Evolutionary conservation across 2,329 filamentous ascomycete species (phyloP).

Genomic region (Arthrinium puccinioides): DNA sequence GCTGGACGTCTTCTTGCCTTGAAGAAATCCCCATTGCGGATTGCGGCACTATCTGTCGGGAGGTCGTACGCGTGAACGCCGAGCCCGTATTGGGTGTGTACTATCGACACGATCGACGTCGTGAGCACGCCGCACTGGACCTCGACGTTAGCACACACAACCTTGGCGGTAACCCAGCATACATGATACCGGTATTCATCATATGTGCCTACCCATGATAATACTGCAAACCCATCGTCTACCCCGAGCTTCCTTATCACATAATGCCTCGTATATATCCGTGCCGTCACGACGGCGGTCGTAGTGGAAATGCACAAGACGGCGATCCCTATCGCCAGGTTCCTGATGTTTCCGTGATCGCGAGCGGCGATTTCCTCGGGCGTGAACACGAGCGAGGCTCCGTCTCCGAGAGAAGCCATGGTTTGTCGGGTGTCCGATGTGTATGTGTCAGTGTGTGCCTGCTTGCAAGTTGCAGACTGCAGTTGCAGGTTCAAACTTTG

Average conservation of each 20-base stretch:
- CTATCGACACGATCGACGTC: neutral
- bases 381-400: no score
- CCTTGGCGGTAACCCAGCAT: neutral
- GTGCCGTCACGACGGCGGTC: neutral
- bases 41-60: neutral
- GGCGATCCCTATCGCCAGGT: neutral
- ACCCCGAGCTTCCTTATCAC: neutral
- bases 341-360: neutral
- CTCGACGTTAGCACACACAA: neutral
- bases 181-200: no score
- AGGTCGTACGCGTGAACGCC: neutral
- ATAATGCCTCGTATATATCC: neutral
- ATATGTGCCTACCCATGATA: neutral
- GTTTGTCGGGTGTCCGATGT: no score
- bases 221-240: neutral
- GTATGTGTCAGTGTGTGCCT: no score
- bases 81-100: neutral
- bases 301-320: neutral
- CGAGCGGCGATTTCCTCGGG: no score
- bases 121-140: neutral
- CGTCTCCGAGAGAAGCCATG: no score
- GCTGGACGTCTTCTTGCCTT: neutral
- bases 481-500: no score
- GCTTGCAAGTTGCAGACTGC: no score
- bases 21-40: neutral